Evolutionary conservation across 768 basidiomycete genomes (phyloP), one percentile per base, ranked within the genome.

Genomic region (Kondoa malvinella): DNA sequence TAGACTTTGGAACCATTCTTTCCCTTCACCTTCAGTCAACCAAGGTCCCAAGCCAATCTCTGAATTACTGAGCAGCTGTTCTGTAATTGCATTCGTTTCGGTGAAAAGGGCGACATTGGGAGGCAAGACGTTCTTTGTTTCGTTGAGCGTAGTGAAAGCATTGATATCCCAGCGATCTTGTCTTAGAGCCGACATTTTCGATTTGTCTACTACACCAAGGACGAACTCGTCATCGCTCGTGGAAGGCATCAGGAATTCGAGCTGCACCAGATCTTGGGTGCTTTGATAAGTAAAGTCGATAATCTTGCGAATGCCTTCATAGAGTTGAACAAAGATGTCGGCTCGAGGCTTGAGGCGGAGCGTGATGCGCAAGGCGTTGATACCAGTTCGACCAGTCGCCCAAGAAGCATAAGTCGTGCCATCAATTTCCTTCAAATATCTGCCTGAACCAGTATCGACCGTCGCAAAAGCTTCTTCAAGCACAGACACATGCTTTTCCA

Each of bases 241-340:
- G 8, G 40, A 8, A 8, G 40, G 8, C 40, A 50, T 8, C 8
- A 50, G 40, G 40, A 50, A 50, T 50, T 50, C 40, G 12, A 50
- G 25, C 8, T 8, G 8, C 8, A 61, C 59, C n/a, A 27, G 8
- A 61, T 61, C 59, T 32, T 61, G 26, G 17, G 59, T 12, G 4
- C 25, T 32, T n/a, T 61, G 26, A 61, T 27, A 61, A 27, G 59
- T 27, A 25, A 61, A 61, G n/a, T 61, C 59, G 8, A 61, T 27
- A 12, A 61, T n/a, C 16, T 32, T 61, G 26, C 59, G 26, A 8
- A 61, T 8, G 17, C 8, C n/a, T 32, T 61, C 59, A 61, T 61
- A 61, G 17, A 32, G 8, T 8, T 4, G 8, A 27, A 32, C 31
- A 32, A 61, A 32, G 59, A 61, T 8, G n/a, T 61, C 59, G 8